Conservation (phyloP, 1,284 basidiomycete genomes). For the Neolentinus lepideus region DNA sequence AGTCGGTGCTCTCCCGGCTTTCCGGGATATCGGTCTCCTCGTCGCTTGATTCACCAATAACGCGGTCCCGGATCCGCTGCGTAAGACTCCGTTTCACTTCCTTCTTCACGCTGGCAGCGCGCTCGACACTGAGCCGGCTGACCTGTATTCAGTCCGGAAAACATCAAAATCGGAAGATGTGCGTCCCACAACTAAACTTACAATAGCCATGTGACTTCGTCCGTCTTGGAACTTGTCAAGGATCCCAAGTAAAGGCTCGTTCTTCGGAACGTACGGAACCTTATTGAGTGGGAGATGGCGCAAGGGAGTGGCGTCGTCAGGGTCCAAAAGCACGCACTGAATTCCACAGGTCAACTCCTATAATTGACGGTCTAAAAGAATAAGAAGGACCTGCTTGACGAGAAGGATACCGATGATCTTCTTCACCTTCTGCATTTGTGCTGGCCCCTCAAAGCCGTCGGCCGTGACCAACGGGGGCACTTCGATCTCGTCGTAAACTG, state of each 20-base stretch:
- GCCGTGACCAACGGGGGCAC: constrained; percentile 34
- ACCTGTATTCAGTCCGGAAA: not conserved
- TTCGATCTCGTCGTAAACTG: constrained; percentile 70
- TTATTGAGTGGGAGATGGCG: constrained; percentile 79
- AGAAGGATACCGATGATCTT: constrained; percentile 78
- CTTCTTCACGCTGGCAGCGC: constrained; percentile 60
- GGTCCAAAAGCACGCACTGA: constrained; percentile 79
- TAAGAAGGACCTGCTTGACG: constrained; percentile 53
- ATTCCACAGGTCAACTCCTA: not conserved
- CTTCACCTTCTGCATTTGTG: constrained; percentile 44
- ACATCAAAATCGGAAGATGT: not conserved
- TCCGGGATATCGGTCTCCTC: constrained; percentile 33
- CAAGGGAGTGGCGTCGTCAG: constrained; percentile 77
- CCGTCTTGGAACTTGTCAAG: constrained; percentile 91
- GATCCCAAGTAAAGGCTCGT: constrained; percentile 82
- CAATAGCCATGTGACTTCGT: constrained; percentile 87
- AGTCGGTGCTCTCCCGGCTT: constrained; percentile 18
- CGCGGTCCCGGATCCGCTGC: constrained; percentile 54
- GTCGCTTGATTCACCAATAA: constrained; percentile 49
- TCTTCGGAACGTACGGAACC: constrained; percentile 79
- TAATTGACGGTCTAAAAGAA: not conserved
- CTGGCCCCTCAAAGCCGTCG: constrained; percentile 8
- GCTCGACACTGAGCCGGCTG: constrained; percentile 24
- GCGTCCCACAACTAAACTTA: constrained; percentile 36
- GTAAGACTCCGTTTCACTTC: constrained; percentile 68